These are phyloP conservation scores for Alternaria ventricosa DNA, from an alignment of 2,329 filamentous ascomycete species.

Conservation along the genomic window DNA sequence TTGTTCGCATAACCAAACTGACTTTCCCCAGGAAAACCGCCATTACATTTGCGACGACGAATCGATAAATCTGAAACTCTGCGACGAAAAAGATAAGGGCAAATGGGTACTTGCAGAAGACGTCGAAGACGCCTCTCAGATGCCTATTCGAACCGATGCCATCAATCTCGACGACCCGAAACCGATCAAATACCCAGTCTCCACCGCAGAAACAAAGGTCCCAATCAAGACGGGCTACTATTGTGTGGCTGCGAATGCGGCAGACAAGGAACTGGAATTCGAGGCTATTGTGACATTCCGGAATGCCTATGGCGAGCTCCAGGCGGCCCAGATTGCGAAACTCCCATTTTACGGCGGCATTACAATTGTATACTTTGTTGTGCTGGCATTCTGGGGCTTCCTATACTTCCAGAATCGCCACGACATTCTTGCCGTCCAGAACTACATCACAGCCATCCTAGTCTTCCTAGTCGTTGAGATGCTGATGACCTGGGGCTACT, in stretches of 20 bases:
- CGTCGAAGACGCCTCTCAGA: conserved; percentile 73
- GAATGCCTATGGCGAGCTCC: conserved; percentile 95
- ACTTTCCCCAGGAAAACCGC: conserved; percentile 52
- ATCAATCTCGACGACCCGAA: conserved; percentile 79
- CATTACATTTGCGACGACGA: conserved; percentile 78
- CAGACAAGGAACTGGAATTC: conserved; percentile 70
- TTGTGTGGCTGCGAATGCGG: conserved; percentile 82
- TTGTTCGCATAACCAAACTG: conserved; percentile 19
- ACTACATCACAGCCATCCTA: conserved; percentile 97
- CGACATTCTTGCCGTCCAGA: conserved; percentile 96
- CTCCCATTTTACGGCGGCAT: conserved; percentile 95
- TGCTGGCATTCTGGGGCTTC: conserved; percentile 89
- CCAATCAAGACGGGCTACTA: conserved; percentile 86
- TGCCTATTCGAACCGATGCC: conserved; percentile 77
- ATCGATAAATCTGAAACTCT: conserved; percentile 72
- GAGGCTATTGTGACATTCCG: conserved; percentile 86
- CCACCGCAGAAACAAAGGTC: conserved; percentile 45
- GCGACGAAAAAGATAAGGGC: conserved; percentile 78
- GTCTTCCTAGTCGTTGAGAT: conserved; percentile 95
- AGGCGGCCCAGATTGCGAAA: conserved; percentile 94
- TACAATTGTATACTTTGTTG: conserved; percentile 89
- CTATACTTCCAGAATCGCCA: conserved; percentile 92
- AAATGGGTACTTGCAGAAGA: conserved; percentile 83
- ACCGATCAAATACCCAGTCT: conserved; percentile 80
- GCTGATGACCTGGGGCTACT: conserved; percentile 98